A percentile compares a stretch with the other conserved stretches of the same genome.
Evolutionary conservation across 768 basidiomycete genomes (phyloP).

Genomic region (Glaciozyma antarctica): DNA sequence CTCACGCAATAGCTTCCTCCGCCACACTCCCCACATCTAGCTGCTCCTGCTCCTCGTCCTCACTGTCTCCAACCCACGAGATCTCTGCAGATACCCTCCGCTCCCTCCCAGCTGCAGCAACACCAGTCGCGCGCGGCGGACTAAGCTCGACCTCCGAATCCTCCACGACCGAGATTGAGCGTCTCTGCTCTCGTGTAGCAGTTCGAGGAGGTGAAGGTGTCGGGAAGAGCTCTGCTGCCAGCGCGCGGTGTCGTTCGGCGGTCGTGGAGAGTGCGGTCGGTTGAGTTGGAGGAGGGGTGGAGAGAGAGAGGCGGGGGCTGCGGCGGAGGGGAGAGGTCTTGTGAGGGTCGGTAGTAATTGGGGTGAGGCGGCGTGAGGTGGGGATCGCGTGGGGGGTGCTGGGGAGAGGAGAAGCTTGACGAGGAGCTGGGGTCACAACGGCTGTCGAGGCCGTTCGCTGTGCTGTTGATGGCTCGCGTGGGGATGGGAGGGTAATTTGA

Average conservation of each 20-base stretch:
- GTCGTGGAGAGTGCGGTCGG: not conserved
- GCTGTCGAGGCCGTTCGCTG: not conserved
- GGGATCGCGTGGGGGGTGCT: not conserved
- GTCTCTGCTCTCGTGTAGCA: not conserved
- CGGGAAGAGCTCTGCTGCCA: conserved; percentile 19
- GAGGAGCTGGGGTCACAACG: not conserved
- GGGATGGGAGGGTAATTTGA: not conserved
- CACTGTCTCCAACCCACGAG: conserved; percentile 7
- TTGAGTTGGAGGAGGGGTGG: no score
- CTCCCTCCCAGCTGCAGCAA: not conserved
- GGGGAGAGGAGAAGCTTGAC: no score
- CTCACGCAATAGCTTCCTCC: not conserved
- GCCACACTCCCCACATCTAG: not conserved
- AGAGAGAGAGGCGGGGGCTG: not conserved
- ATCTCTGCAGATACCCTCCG: not conserved
- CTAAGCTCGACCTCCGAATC: conserved; percentile 7
- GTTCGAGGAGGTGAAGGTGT: not conserved
- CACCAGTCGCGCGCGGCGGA: not conserved
- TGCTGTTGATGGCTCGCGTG: not conserved
- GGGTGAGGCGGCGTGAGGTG: not conserved
- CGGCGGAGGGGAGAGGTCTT: not conserved
- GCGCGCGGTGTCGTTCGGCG: not conserved
- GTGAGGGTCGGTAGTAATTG: no score
- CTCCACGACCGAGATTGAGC: not conserved
- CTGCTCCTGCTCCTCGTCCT: not conserved